Conservation (phyloP, 805 yeast species). For the Metschnikowia continentalis region DNA sequence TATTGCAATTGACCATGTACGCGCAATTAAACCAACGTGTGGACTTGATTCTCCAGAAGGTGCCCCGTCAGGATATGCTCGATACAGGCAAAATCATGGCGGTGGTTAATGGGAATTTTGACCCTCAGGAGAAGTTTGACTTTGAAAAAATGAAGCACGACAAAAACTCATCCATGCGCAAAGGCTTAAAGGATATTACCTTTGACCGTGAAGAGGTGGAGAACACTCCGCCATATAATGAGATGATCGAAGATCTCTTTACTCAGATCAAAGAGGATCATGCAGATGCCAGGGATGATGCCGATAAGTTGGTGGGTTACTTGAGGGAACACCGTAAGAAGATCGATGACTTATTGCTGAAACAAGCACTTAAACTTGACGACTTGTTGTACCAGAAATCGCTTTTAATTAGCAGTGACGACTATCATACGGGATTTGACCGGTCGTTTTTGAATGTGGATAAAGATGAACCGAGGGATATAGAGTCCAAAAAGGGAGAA, state of each 20-base stretch:
- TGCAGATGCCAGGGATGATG: slow-evolving; percentile 40
- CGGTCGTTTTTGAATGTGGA: slow-evolving; percentile 71
- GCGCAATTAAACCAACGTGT: slow-evolving; percentile 68
- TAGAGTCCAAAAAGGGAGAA: no score
- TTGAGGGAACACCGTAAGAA: slow-evolving; percentile 62
- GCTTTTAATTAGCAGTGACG: slow-evolving; percentile 80
- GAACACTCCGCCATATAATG: slow-evolving; percentile 67
- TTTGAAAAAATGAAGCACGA: slow-evolving; percentile 30
- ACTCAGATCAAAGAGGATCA: slow-evolving; percentile 68
- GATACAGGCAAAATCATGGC: slow-evolving; percentile 28
- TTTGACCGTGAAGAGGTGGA: slow-evolving; percentile 36
- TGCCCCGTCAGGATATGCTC: slow-evolving; percentile 38
- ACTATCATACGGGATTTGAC: slow-evolving; percentile 88
- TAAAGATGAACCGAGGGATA: slow-evolving; percentile 17
- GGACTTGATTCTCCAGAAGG: slow-evolving; percentile 49
- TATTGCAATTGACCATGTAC: slow-evolving; percentile 80
- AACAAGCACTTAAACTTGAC: slow-evolving; percentile 62
- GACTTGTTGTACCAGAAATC: slow-evolving; percentile 68
- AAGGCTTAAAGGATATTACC: slow-evolving; percentile 37
- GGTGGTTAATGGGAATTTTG: slow-evolving; percentile 50
- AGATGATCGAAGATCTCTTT: slow-evolving; percentile 88
- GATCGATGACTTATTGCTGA: slow-evolving; percentile 60
- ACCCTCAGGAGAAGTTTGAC: slow-evolving; percentile 54
- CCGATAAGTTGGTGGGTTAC: slow-evolving; percentile 32
- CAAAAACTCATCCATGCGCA: slow-evolving; percentile 43